Evolutionary conservation across 768 basidiomycete species (phyloP), one percentile per base, ranked within the genome.

Genomic region (Termitomyces sp.): DNA sequence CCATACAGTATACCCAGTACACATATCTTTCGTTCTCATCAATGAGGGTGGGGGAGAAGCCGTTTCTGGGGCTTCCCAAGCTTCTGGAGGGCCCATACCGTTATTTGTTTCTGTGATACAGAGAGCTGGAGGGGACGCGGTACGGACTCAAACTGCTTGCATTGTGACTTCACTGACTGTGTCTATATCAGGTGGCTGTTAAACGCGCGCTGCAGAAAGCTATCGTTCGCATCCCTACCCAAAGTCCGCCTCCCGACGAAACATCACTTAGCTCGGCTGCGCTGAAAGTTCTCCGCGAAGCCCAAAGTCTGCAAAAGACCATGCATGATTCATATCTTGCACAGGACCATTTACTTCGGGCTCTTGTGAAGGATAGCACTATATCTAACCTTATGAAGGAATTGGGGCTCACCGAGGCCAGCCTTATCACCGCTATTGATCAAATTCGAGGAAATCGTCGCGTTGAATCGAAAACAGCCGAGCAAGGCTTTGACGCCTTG

Each of bases 241-340:
- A 95, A 70, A 82, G 80, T 30, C 96, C 97, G 24, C 79, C 93
- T 8, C 96, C 96, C 0, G 89, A 93, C 53, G 93, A 95, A 49
- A 77, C 86, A 5, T 76, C 85, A 2, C 70, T 93, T 53, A 83
- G 86, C 33, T 73, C 81, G 2, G 73, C 82, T 9, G 67, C 81
- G 5, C 66, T 81, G 59, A 84, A 86, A 66, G 80, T 93, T 45
- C 73, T 96, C 34, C 82, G 85, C 12, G 88, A 90, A 61, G 93
- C 93, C 0, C 87, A 89, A 61, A 81, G 76, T 13, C 73, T 91
- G 27, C 89, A 89, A 68, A 93, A 92, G 77, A 88, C 78, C 6
- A 89, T 89, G 87, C 88, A 89, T 68, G 94, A 95, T 70, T 88
- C 88, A 1, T 97, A 92, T 72, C 88, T 98, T 59, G 94, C 95